Base-by-base conservation (phyloP, 495 filamentous ascomycete genomes). In the Penicillium soppii region DNA sequence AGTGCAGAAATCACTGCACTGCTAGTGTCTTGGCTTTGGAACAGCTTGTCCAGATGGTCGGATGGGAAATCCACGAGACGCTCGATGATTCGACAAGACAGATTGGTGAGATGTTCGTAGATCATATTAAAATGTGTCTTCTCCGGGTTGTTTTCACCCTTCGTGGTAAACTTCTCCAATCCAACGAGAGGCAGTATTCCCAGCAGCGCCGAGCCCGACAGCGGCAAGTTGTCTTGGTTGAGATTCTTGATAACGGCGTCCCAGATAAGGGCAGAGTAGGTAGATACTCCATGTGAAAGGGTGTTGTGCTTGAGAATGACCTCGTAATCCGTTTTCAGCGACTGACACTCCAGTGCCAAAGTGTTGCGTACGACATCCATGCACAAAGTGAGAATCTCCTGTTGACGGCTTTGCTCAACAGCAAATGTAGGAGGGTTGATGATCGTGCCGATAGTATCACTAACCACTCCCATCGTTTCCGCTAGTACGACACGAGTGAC, bases 311-410 rank as follows among this genome's bases (percentile, higher is more conserved):
- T 73, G 5, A 81, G 71, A 43, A 95, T 76, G 12, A 84, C 78
- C 41, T 84, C 79, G 62, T 83, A 87, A 58, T 92, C 88, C 50
- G 82, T 82, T 36, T 78, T 80, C 1, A 92, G 77, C 5, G 84
- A 86, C 49, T 84, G 84, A 38, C 87, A 85, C 65, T 96, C 91
- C 13, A 96, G 72, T 2, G 80, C 78, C 19, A 97, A 72, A 5
- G 87, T 85, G 37, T 82, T 79, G 48, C 80, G 80, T 17, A 94
- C 80, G 38, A 92, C 84, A 35, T 82, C 75, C 61, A 88, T 76
- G 25, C 78, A 77, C 5, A 71, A 45, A 1, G 59, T 61, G 0
- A 54, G 50, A 16, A 75, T 69, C n/a, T 62, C 69, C 16, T 62
- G 51, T 47, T 76, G 71, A 5, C 57, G 62, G 0, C 65, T 56